Percentiles rank a stretch among this genome's conserved stretches.
Conservation (phyloP, 345 rosid species). For the Laguncularia racemosa region DNA sequence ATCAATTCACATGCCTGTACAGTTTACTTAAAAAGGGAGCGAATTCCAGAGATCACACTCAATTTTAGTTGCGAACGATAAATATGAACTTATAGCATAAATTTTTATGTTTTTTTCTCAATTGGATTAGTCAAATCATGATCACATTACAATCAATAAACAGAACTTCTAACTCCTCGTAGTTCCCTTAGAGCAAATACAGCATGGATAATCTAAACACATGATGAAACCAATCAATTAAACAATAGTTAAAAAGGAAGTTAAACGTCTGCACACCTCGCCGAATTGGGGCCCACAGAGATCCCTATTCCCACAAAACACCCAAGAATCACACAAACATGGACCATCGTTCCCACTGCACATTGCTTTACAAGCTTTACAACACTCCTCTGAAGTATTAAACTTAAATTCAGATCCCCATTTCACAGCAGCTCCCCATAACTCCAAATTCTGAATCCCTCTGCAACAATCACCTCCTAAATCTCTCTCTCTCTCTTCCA, state of each 20-base stretch:
- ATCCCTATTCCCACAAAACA: conserved; percentile 66
- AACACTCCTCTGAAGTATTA: conserved; percentile 60
- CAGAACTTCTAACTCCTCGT: no score
- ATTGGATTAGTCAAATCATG: no score
- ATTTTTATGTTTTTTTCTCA: no score
- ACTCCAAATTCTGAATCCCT: conserved; percentile 79
- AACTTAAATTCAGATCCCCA: conserved; percentile 96
- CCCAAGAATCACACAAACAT: conserved; percentile 97
- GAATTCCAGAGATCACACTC: no score
- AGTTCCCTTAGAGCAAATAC: no score
- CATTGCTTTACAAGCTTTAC: conserved; percentile 85
- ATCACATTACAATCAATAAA: no score
- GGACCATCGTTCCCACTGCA: conserved; percentile 84
- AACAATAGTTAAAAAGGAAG: neutral
- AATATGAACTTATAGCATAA: no score
- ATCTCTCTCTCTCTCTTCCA: neutral
- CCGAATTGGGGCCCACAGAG: conserved; percentile 84
- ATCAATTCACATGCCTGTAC: no score
- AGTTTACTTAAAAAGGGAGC: no score
- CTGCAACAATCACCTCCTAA: conserved; percentile 50
- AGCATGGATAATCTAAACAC: no score
- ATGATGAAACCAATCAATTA: conserved; percentile 1
- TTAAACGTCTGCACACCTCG: conserved; percentile 45
- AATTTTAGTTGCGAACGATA: no score
- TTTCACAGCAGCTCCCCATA: conserved; percentile 97